Conservation (phyloP, 768 basidiomycete genomes). For the Macrolepiota fuliginosa region DNA sequence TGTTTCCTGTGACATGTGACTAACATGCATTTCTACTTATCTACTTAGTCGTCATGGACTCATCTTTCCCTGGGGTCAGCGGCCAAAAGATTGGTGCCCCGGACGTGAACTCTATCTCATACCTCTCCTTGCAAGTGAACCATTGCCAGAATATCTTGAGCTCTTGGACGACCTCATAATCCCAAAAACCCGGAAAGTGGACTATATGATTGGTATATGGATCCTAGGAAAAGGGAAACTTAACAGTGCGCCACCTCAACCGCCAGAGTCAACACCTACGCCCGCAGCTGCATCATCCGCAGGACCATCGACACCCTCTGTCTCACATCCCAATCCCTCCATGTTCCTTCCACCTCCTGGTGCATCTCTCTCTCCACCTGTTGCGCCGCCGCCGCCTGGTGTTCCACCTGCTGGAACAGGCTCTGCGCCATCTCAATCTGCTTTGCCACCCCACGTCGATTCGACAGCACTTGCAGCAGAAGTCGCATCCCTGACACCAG, state of each 20-base stretch:
- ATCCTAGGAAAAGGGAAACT: slow-evolving; percentile 83
- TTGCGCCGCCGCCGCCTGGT: background rate
- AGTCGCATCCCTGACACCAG: slow-evolving; percentile 71
- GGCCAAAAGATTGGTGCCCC: slow-evolving; percentile 69
- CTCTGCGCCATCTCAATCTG: slow-evolving; percentile 20
- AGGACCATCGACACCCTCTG: slow-evolving; percentile 19
- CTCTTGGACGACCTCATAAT: slow-evolving; percentile 74
- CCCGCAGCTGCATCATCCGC: slow-evolving; percentile 18
- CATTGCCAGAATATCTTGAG: slow-evolving; percentile 84
- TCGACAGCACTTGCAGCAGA: slow-evolving; percentile 63
- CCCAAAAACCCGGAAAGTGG: slow-evolving; percentile 57
- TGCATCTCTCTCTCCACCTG: background rate
- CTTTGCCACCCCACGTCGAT: slow-evolving; percentile 14
- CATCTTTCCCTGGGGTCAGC: slow-evolving; percentile 81
- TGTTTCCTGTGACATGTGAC: background rate
- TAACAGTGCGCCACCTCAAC: slow-evolving; percentile 37
- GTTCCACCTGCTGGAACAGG: background rate
- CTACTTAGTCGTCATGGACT: slow-evolving; percentile 74
- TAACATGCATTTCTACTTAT: slow-evolving; percentile 29
- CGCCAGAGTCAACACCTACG: slow-evolving; percentile 11
- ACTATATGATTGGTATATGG: slow-evolving; percentile 81
- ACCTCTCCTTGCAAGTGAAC: slow-evolving; percentile 62
- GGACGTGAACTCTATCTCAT: slow-evolving; percentile 88
- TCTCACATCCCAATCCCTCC: slow-evolving; percentile 15
- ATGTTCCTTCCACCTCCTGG: slow-evolving; percentile 6